These are phyloP conservation scores for Cyberlindnera sargentensis DNA, from an alignment of 805 yeast species.

Conservation along the genomic window DNA sequence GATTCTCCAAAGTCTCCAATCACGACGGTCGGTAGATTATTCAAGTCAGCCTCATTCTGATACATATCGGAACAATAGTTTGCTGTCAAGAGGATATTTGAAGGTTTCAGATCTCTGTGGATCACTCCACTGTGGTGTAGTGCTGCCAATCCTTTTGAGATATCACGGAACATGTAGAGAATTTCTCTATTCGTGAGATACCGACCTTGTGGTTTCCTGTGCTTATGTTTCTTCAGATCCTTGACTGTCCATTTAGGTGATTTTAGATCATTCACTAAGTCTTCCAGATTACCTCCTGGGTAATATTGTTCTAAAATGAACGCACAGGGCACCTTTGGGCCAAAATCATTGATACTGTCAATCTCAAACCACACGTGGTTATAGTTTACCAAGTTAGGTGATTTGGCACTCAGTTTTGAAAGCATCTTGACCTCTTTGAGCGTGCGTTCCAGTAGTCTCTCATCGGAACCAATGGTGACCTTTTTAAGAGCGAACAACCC, in stretches of 20 bases:
- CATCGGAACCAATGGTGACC: conserved; percentile 75
- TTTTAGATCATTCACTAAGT: conserved; percentile 37
- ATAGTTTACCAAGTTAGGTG: conserved; percentile 66
- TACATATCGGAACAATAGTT: conserved; percentile 15
- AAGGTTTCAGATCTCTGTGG: conserved; percentile 88
- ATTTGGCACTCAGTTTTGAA: conserved; percentile 38
- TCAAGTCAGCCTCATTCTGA: conserved; percentile 6
- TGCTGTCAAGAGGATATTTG: conserved; percentile 60
- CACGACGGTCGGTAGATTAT: conserved; percentile 54
- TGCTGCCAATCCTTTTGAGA: conserved; percentile 62
- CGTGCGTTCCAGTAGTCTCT: conserved; percentile 60
- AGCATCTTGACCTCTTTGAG: conserved; percentile 73
- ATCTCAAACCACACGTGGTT: conserved; percentile 91
- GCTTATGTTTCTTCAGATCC: conserved; percentile 29
- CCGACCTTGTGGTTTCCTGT: conserved; percentile 24
- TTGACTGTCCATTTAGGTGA: conserved; percentile 32
- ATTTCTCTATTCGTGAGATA: conserved; percentile 51
- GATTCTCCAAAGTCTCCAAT: conserved; percentile 92
- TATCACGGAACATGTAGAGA: conserved; percentile 59
- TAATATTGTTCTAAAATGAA: conserved; percentile 84
- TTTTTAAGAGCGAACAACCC: conserved; percentile 83
- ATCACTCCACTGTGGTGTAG: conserved; percentile 69
- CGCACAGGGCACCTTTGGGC: conserved; percentile 60
- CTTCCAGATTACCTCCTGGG: conserved; percentile 82
- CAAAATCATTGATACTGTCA: conserved; percentile 43